Evolutionary conservation across 257 asterid species (phyloP), one percentile per base, ranked within the genome.

Genomic region (Thymus quinquecostatus): DNA sequence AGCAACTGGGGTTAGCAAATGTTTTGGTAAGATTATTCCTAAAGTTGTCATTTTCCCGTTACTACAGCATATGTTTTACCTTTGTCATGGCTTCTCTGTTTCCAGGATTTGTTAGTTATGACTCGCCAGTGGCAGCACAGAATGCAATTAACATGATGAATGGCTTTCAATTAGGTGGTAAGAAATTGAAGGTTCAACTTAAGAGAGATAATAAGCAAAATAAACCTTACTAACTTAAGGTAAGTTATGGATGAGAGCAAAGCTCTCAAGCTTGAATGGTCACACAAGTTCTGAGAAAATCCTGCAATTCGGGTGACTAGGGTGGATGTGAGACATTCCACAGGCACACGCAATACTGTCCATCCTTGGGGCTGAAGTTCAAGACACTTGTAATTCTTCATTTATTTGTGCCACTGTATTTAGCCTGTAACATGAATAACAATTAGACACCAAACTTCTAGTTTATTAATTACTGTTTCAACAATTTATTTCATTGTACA

Each of bases 21-120:
- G 98, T 77, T 94, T 94, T 63, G 99, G 99, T 94, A 89, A 41
- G 75, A 74, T 79, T 55, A 60, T 73, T 67, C 54, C 48, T 53
- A 14, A 21, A 49, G 68, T 47, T 48, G 28, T 61, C 55, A 60
- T 65, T 38, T 1, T 44, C 71, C 33, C 60, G 61, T 28, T 72
- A 38, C 13, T 32, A 47, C 50, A 55, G 33, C 59, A 43, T 29
- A 32, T 60, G 47, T 69, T 56, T 21, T 44, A 62, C 65, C 8
- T 68, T 57, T 74, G 56, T 45, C 72, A 60, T 49, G 74, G 56
- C 72, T 82, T 70, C 41, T 71, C 41, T 71, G 51, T 71, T 47
- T 66, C 80, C 93, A 93, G 98, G 98, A 68, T 93, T 93, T 55
- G 97, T 93, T 60, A 93, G 98, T 78, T 93, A 83, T 36, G 98